A percentile compares a stretch with the other conserved stretches of the same genome.
phyloP scores from a whole-genome alignment of 225 moss, liverwort and hornwort species.

The Sphagnum contortum region DNA sequence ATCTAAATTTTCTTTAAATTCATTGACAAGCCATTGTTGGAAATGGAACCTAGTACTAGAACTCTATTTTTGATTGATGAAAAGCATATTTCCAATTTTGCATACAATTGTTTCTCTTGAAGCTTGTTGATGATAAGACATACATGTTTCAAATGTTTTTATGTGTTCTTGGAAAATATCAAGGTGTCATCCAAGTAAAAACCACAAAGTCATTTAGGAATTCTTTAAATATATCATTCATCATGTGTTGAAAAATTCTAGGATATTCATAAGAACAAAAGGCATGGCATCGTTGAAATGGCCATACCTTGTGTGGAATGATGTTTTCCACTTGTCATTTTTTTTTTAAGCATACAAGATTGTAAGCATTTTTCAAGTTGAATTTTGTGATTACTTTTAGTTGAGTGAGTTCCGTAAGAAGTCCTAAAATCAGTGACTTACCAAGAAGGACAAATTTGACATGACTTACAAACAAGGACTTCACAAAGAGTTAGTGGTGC shows the following conservation, averaged over 20 bases:
- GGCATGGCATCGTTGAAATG: conserved; percentile 11
- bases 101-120: conserved; percentile 1
- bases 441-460: neutral
- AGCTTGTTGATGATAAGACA: conserved; percentile 3
- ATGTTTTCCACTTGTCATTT: conserved; percentile 6
- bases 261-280: conserved; percentile 3
- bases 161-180: neutral
- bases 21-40: conserved; percentile 1
- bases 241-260: conserved; percentile 5
- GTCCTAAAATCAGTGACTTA: neutral
- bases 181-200: conserved; percentile 11
- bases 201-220: neutral
- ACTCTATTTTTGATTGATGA: neutral
- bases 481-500: too few species aligned
- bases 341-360: conserved; percentile 1
- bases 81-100: conserved; percentile 5
- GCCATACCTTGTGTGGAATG: conserved; percentile 3
- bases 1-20: conserved; percentile 6
- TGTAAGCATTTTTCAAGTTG: conserved; percentile 2
- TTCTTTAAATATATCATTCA: conserved; percentile 7
- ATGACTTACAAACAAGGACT: too few species aligned
- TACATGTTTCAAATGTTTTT: neutral
- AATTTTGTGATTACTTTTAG: neutral
- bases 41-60: conserved; percentile 4
- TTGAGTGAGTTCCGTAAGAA: neutral